Conservation (phyloP, 805 yeast genomes). For the Suhomyces vadensis region DNA sequence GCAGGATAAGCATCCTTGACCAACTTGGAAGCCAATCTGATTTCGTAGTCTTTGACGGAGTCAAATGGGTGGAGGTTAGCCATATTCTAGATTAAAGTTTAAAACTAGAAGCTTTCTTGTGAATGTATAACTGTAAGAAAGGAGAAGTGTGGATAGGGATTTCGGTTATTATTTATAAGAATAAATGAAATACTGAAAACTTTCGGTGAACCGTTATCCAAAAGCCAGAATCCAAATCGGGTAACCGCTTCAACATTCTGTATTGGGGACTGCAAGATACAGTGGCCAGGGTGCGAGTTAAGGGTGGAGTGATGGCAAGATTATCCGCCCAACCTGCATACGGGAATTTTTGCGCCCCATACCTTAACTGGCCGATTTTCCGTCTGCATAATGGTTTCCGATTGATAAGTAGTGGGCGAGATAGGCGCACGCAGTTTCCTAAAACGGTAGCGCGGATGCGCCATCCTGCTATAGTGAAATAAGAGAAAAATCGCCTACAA, state of each 20-base stretch:
- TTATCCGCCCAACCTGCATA: neutral
- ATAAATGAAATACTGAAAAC: too few species aligned
- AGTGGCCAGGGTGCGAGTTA: too few species aligned
- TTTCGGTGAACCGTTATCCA: too few species aligned
- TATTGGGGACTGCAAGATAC: too few species aligned
- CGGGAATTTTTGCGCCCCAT: too few species aligned
- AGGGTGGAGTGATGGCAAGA: neutral
- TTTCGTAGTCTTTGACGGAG: conserved; percentile 57
- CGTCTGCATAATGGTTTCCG: neutral
- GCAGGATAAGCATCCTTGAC: conserved; percentile 59
- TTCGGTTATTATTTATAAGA: too few species aligned
- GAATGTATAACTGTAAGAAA: too few species aligned
- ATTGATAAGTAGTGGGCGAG: too few species aligned
- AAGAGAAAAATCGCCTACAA: neutral
- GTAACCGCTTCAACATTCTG: conserved; percentile 1
- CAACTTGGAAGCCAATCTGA: conserved; percentile 56
- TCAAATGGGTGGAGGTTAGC: conserved; percentile 54
- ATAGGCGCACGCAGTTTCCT: neutral
- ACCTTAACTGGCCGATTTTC: neutral
- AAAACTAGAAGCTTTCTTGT: too few species aligned
- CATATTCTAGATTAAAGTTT: too few species aligned
- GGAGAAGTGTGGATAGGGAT: too few species aligned
- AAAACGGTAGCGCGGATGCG: neutral
- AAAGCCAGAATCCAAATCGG: neutral
- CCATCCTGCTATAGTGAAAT: neutral